Conservation (phyloP, 345 rosid species). For the Salix brachista region DNA sequence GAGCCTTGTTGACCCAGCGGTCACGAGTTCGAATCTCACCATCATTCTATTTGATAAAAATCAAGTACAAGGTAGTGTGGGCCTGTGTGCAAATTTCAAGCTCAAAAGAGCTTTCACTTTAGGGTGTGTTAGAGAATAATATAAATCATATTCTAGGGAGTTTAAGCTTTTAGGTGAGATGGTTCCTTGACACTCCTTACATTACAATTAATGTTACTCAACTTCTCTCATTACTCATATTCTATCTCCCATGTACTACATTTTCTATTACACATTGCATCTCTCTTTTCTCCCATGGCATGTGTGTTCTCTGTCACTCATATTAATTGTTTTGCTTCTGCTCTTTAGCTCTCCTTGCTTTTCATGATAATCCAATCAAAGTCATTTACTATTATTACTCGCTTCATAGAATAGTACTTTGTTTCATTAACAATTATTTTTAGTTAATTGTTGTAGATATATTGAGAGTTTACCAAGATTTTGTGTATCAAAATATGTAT, state of each 20-base stretch:
- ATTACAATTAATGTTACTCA: not conserved
- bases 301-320: not conserved
- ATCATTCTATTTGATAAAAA: too few relatives aligned
- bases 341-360: not conserved
- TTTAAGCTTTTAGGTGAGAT: too few relatives aligned
- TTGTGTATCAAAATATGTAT: not conserved
- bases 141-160: too few relatives aligned
- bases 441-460: not conserved
- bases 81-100: too few relatives aligned
- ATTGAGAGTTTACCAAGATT: not conserved
- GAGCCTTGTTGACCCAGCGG: too few relatives aligned
- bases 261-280: not conserved
- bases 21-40: too few relatives aligned
- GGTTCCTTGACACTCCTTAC: not conserved
- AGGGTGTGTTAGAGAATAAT: too few relatives aligned
- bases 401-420: not conserved
- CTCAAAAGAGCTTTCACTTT: too few relatives aligned
- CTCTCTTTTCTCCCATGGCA: not conserved
- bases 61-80: too few relatives aligned
- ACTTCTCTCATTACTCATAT: not conserved
- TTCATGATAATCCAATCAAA: not conserved
- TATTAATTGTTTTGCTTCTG: not conserved
- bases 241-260: not conserved
- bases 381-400: not conserved
- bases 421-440: not conserved